A percentile compares a stretch with the other conserved stretches of the same genome.
Conservation (phyloP, 2,329 filamentous ascomycete species). For the Fusarium mangiferae region DNA sequence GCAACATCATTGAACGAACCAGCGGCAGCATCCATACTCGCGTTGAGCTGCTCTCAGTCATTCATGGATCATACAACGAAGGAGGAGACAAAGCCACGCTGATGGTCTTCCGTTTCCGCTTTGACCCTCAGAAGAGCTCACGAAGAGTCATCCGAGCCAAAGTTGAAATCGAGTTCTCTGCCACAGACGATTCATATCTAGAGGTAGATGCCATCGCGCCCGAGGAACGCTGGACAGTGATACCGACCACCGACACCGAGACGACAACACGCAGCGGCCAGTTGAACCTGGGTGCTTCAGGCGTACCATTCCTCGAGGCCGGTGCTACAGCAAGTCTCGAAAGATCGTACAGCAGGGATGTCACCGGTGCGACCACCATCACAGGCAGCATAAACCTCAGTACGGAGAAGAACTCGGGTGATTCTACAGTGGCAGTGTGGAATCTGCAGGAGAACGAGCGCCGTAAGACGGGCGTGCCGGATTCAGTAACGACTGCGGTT, state of each 20-base stretch:
- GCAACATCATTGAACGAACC: constrained; percentile 15
- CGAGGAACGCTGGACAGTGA: constrained; percentile 13
- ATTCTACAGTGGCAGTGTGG: not conserved
- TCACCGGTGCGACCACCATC: not conserved
- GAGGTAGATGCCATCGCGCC: not conserved
- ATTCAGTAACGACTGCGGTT: not conserved
- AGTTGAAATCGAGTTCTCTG: not conserved
- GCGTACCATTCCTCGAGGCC: not conserved
- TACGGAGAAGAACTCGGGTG: not conserved
- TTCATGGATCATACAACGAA: constrained; percentile 8
- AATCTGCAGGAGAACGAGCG: not conserved
- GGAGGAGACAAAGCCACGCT: constrained; percentile 11
- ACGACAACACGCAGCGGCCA: not conserved
- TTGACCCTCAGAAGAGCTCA: not conserved
- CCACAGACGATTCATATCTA: not conserved
- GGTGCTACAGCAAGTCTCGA: not conserved
- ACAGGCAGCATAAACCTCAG: not conserved
- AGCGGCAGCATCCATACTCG: constrained; percentile 7
- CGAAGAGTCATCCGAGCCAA: not conserved
- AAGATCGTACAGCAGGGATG: not conserved
- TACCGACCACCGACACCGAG: constrained; percentile 5
- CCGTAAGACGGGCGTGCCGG: not conserved
- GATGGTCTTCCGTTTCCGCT: not conserved
- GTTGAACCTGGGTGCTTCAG: not conserved
- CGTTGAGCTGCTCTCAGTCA: constrained; percentile 3